Evolutionary conservation across 1,284 basidiomycete species (phyloP).

Genomic region (Trichosporon inkin): DNA sequence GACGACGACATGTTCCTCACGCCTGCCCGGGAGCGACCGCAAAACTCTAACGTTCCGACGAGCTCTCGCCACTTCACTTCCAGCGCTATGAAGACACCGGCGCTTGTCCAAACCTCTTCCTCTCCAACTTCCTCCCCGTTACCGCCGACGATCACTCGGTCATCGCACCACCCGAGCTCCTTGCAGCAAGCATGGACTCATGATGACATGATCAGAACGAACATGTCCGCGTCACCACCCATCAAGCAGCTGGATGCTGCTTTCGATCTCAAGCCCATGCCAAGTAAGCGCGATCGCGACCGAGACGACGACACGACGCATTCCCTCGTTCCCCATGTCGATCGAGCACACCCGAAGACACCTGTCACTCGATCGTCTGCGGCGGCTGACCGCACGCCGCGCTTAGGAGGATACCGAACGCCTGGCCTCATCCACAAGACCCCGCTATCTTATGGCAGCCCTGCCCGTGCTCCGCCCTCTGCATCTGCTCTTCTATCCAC

Average conservation of each 20-base stretch:
- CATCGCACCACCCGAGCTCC: constrained; percentile 36
- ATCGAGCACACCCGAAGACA: constrained; percentile 38
- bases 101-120: constrained; percentile 43
- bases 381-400: constrained; percentile 23
- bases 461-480: constrained; percentile 27
- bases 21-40: constrained; percentile 33
- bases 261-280: constrained; percentile 43
- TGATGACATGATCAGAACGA: constrained; percentile 32
- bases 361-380: constrained; percentile 45
- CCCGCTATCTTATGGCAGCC: constrained; percentile 31
- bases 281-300: constrained; percentile 15
- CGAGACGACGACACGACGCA: constrained; percentile 14
- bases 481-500: constrained; percentile 32
- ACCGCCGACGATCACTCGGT: constrained; percentile 42
- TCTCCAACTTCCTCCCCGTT: constrained; percentile 50
- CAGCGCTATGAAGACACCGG: constrained; percentile 43
- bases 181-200: constrained; percentile 46
- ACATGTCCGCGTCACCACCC: constrained; percentile 27
- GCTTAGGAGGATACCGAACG: constrained; percentile 31
- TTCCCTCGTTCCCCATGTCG: constrained; percentile 2
- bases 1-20: constrained; percentile 43
- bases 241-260: constrained; percentile 36
- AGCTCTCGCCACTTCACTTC: constrained; percentile 22
- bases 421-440: constrained; percentile 35
- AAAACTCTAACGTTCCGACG: not conserved